These are phyloP conservation scores for Curvularia spicifera DNA, from an alignment of 2,329 filamentous ascomycete genomes.

Conservation along the genomic window DNA sequence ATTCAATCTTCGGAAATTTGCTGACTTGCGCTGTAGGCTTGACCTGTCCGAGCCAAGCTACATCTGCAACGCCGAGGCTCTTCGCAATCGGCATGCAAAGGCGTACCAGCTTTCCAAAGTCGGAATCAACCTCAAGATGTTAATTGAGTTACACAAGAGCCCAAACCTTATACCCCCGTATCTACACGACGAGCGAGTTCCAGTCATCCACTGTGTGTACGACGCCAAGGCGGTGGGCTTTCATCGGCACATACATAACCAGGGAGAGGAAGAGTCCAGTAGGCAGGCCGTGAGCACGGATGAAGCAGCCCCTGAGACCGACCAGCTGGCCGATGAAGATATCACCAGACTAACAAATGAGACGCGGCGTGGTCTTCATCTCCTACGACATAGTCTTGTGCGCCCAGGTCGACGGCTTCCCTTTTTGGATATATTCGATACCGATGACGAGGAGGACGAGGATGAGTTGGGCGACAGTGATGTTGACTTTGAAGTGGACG, in stretches of 20 bases:
- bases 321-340: conserved; percentile 29
- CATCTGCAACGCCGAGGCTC: conserved; percentile 33
- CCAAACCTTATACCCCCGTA: conserved; percentile 41
- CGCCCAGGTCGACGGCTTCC: not conserved
- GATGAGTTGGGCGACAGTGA: not conserved
- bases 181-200: conserved; percentile 37
- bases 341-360: conserved; percentile 22
- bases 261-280: not conserved
- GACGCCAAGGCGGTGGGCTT: conserved; percentile 56
- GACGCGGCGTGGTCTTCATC: conserved; percentile 15
- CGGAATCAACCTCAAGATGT: conserved; percentile 38
- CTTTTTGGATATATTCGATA: conserved; percentile 8
- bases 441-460: conserved; percentile 3
- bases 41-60: conserved; percentile 21
- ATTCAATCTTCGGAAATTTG: not conserved
- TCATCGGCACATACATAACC: conserved; percentile 23
- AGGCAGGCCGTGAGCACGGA: not conserved
- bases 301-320: conserved; percentile 29
- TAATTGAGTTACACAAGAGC: conserved; percentile 33
- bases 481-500: conserved; percentile 8
- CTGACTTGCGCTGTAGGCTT: conserved; percentile 9
- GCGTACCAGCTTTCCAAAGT: conserved; percentile 35
- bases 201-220: conserved; percentile 36
- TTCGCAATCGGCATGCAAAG: conserved; percentile 37
- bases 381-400: conserved; percentile 21